Percentiles rank a stretch among this genome's conserved stretches.
Evolutionary conservation across 2,329 filamentous ascomycete genomes (phyloP).

Genomic region (Tolypocladium endophyticum): DNA sequence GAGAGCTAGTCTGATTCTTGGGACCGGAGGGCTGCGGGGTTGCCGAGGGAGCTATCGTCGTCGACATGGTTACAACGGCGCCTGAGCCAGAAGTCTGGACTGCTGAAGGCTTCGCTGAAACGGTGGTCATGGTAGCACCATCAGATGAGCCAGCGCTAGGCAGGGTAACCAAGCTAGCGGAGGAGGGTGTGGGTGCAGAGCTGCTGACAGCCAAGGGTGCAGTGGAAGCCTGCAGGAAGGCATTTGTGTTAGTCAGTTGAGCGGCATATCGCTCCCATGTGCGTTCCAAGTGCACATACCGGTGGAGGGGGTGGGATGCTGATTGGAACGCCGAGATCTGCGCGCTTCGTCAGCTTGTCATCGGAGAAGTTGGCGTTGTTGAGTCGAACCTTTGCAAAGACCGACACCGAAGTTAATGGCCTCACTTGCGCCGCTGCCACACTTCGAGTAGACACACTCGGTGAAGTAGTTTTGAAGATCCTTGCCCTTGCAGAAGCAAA

Average conservation of each 20-base stretch:
- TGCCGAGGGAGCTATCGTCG: neutral
- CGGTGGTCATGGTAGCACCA: too few relatives aligned
- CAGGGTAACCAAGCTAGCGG: neutral
- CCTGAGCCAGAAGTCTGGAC: neutral
- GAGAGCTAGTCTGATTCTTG: neutral
- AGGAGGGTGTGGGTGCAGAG: neutral
- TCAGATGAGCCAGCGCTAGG: neutral
- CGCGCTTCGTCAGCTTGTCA: neutral
- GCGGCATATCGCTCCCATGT: neutral
- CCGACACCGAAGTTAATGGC: constrained; percentile 13
- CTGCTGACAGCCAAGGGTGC: neutral
- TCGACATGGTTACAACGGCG: neutral
- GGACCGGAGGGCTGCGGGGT: neutral
- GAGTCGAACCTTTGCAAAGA: constrained; percentile 17
- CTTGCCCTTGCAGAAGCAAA: constrained; percentile 17
- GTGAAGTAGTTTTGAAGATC: constrained; percentile 12
- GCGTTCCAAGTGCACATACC: neutral
- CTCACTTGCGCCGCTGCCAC: constrained; percentile 2
- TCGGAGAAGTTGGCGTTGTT: neutral
- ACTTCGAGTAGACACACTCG: constrained; percentile 10
- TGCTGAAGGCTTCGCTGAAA: neutral
- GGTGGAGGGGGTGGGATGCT: neutral
- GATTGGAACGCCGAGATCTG: neutral
- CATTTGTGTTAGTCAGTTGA: neutral
- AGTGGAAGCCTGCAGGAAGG: neutral